Evolutionary conservation across 345 rosid genomes (phyloP), one percentile per base, ranked within the genome.

Genomic region (Eutrema heterophyllum): DNA sequence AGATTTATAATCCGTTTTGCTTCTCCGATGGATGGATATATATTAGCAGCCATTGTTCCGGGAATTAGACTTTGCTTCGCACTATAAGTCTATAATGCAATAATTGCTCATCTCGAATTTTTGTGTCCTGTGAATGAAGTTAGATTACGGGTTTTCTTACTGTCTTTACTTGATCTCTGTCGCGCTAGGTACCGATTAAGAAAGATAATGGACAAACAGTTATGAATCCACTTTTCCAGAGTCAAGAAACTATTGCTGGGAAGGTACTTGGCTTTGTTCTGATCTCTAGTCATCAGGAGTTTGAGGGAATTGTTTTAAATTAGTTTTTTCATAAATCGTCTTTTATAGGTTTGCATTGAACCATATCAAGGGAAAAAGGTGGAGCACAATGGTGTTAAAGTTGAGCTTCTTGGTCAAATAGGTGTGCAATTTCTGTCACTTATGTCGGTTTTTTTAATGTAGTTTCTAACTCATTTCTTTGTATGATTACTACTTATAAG

Each of bases 371-470:
- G 98, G 86, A 90, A 92, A 75, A 95, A 90, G 74, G 86, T 92
- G 60, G 99, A 95, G 65, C 99, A 92, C 75, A 92, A 90, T 79
- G 98, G 99, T 75, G 86, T 92, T 14, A 95, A 92, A 86, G 87
- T 92, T 78, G 98, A 95, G 78, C 96, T 95, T 72, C 96, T 95
- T 69, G 98, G 97, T 79, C 99, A 95, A 80, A 95, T 92, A 80
- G 96, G 97, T 89, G 59, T 71, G 82, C 65, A 10, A 7, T 55
- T 73, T 59, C 30, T 49, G 21, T 51, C 32, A 21, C 39, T 71
- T 49, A 5, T 52, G 16, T 38, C 0, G 9, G 13, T 11, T 69
- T 45, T 30, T 13, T 21, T 64, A 38, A 21, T 29, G 14, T 12
- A 12, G 26, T 64, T 76, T 44, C 52, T 3, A 5, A 8, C 2